Conservation (phyloP, 2,329 filamentous ascomycete genomes). For the Colletotrichum sp. region DNA sequence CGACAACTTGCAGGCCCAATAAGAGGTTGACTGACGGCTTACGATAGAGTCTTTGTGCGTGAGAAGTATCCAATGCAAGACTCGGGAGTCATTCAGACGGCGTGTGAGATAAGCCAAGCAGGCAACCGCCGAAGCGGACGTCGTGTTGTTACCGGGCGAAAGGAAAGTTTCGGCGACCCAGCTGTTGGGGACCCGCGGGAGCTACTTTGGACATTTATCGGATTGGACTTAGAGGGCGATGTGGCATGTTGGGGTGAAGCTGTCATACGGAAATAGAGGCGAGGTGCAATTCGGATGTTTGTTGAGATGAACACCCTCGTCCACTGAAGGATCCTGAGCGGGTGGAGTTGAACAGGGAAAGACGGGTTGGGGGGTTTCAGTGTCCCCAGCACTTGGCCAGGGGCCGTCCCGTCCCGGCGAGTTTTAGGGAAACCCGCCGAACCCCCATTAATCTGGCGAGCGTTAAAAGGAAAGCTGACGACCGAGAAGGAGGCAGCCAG, state of each 20-base stretch:
- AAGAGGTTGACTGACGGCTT: background rate
- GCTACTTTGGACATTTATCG: background rate
- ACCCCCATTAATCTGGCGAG: background rate
- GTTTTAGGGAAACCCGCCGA: background rate
- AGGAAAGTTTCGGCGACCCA: background rate
- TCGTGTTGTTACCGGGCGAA: background rate
- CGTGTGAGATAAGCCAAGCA: background rate
- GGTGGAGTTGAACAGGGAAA: background rate
- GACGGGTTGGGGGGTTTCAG: background rate
- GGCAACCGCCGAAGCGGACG: background rate
- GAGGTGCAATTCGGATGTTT: background rate
- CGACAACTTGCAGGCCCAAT: background rate
- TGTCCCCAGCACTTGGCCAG: background rate
- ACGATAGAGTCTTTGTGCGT: background rate
- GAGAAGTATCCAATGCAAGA: background rate
- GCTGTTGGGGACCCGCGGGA: background rate
- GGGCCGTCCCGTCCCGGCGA: background rate
- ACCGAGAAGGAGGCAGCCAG: background rate
- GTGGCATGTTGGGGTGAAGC: slow-evolving; percentile 12
- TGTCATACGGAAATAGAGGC: background rate
- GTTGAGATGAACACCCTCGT: slow-evolving; percentile 3
- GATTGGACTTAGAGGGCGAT: background rate
- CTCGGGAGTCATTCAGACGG: background rate
- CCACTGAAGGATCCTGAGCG: background rate
- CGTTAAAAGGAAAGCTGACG: background rate